A percentile compares a stretch with the other conserved stretches of the same genome.
Conservation (phyloP, 345 rosid species). For the Sisymbrium irio region DNA sequence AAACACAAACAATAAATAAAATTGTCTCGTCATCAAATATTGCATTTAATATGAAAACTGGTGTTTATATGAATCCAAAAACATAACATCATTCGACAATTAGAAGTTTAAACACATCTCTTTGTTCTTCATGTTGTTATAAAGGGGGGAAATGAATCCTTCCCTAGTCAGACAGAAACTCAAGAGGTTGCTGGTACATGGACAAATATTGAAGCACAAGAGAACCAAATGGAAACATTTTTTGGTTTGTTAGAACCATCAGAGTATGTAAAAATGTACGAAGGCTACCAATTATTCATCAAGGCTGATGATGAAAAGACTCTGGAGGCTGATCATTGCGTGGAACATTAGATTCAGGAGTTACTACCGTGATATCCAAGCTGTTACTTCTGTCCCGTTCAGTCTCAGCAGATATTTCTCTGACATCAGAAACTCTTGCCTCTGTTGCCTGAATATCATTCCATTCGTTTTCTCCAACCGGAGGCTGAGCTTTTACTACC, state of each 20-base stretch:
- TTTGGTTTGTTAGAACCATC: constrained; percentile 17
- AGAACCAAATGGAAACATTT: constrained; percentile 1
- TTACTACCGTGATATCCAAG: constrained; percentile 72
- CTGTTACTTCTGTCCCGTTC: constrained; percentile 53
- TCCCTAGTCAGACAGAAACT: constrained; percentile 23
- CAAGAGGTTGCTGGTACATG: constrained; percentile 9
- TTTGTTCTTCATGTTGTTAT: constrained; percentile 8
- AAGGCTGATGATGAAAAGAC: constrained; percentile 63
- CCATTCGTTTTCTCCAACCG: constrained; percentile 73
- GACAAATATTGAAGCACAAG: constrained; percentile 13
- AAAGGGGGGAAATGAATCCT: background rate
- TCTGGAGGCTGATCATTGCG: constrained; percentile 39
- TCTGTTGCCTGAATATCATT: constrained; percentile 92
- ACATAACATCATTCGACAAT: constrained; percentile 3
- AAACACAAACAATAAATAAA: no score
- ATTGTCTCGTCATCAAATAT: no score
- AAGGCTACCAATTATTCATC: constrained; percentile 27
- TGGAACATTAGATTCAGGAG: constrained; percentile 45
- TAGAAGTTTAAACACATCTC: background rate
- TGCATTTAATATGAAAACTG: no score
- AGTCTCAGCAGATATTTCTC: constrained; percentile 66
- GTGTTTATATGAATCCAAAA: background rate
- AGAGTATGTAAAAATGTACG: constrained; percentile 26
- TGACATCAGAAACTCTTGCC: constrained; percentile 68
- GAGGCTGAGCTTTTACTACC: constrained; percentile 41